Base-by-base conservation (phyloP, 345 rosid genomes). In the Cardamine resedifolia region DNA sequence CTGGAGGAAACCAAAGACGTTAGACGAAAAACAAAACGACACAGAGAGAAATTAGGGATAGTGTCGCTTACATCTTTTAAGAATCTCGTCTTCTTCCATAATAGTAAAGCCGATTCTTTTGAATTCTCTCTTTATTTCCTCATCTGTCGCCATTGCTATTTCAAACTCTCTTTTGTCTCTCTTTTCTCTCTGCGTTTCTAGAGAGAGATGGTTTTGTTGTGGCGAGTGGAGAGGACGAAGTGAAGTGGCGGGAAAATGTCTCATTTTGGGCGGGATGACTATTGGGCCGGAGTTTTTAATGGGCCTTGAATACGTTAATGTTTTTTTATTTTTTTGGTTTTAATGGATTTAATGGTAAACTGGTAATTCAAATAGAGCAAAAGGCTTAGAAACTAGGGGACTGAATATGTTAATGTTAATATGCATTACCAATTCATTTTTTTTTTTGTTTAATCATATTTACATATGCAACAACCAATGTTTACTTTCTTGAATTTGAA, bases 41-140 rank as follows among this genome's bases (percentile, higher is more conserved):
- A n/a, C 7, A 24, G 23, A 8, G 71, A 36, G 52, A 66, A 30
- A 34, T 43, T 52, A 59, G 73, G 38, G 34, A n/a, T 47, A 33
- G 44, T 8, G 19, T 11, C 16, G 19, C 71, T 72, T 74, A 90
- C 99, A 88, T 87, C 81, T 85, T 72, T 78, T 64, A 62, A 95
- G 92, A 36, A 86, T 78, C 77, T 86, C 90, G 15, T 85, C 86
- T 58, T 85, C 96, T 18, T 87, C 86, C 8, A 77, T 85, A 31
- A 90, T 71, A 21, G 38, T 20, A 78, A 95, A 95, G 0, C 94
- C 88, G 43, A 72, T 85, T 51, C 70, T 86, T 50, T 61, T 73
- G 81, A 95, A 90, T 70, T 90, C 92, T 10, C 49, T 85, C 79
- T 78, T 87, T 70, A 95, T 85, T 59, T 87, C 90, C 7, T 85